Evolutionary conservation across 495 filamentous ascomycete genomes (phyloP).

Genomic region (Penicillium argentinense): DNA sequence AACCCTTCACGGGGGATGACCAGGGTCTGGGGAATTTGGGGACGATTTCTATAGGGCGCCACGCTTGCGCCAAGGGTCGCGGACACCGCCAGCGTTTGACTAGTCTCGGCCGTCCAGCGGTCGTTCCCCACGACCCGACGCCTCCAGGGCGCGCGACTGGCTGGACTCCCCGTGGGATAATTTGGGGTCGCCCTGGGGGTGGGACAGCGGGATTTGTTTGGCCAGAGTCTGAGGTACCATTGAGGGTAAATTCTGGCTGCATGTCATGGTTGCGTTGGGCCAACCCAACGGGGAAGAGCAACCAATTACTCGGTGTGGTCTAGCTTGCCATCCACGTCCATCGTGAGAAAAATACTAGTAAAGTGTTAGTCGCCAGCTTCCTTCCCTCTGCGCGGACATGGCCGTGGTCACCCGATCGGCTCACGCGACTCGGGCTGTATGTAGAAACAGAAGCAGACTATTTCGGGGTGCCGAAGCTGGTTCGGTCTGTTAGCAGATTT

Average conservation of each 20-base stretch:
- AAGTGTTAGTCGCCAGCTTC: too few species aligned
- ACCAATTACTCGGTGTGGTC: slow-evolving; percentile 5
- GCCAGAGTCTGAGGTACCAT: background rate
- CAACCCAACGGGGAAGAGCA: slow-evolving; percentile 1
- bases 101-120: too few species aligned
- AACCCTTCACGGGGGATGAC: background rate
- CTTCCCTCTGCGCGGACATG: too few species aligned
- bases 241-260: background rate
- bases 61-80: slow-evolving; percentile 9
- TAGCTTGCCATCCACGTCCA: too few species aligned
- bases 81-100: too few species aligned
- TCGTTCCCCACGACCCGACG: background rate
- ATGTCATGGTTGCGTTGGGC: background rate
- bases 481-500: background rate
- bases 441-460: background rate
- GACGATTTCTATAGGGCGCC: slow-evolving; percentile 8
- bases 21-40: background rate
- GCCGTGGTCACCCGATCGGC: slow-evolving; percentile 12
- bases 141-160: background rate
- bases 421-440: slow-evolving; percentile 10
- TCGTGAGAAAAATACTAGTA: too few species aligned
- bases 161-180: background rate
- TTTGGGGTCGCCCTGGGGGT: slow-evolving; percentile 1
- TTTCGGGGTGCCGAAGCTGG: slow-evolving; percentile 5
- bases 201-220: background rate